Percentiles rank a stretch among this genome's conserved stretches.
Conservation (phyloP, 2,329 filamentous ascomycete genomes). For the Aspergillus cejpii region DNA sequence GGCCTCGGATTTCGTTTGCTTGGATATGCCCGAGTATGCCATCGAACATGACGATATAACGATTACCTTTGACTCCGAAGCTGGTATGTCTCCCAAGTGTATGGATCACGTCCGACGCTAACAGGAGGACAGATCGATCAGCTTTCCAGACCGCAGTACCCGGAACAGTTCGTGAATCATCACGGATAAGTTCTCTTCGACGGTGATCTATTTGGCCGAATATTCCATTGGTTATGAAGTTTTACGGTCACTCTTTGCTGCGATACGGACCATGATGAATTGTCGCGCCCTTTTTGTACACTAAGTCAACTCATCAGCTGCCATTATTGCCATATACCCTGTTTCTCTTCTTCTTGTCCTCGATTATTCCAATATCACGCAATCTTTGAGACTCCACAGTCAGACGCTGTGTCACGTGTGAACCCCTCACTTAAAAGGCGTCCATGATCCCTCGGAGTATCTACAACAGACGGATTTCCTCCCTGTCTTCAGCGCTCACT, state of each 20-base stretch:
- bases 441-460: neutral
- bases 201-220: constrained; percentile 21
- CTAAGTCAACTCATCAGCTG: neutral
- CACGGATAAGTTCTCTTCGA: constrained; percentile 38
- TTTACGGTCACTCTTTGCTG: too few species aligned
- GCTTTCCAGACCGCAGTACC: constrained; percentile 36
- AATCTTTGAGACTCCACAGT: neutral
- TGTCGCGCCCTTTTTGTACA: neutral
- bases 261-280: too few species aligned
- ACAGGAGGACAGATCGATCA: constrained; percentile 27
- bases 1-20: constrained; percentile 66
- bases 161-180: constrained; percentile 35
- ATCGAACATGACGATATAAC: constrained; percentile 89
- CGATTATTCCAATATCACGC: neutral
- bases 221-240: neutral
- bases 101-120: neutral
- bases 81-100: constrained; percentile 51
- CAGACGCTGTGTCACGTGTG: neutral
- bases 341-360: neutral
- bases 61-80: constrained; percentile 72
- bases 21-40: constrained; percentile 82
- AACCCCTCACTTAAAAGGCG: neutral
- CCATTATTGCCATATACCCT: neutral
- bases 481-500: neutral
- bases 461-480: neutral